Evolutionary conservation across 1,139 yeast genomes (phyloP).

Genomic region (Waltiozyma sp.): DNA sequence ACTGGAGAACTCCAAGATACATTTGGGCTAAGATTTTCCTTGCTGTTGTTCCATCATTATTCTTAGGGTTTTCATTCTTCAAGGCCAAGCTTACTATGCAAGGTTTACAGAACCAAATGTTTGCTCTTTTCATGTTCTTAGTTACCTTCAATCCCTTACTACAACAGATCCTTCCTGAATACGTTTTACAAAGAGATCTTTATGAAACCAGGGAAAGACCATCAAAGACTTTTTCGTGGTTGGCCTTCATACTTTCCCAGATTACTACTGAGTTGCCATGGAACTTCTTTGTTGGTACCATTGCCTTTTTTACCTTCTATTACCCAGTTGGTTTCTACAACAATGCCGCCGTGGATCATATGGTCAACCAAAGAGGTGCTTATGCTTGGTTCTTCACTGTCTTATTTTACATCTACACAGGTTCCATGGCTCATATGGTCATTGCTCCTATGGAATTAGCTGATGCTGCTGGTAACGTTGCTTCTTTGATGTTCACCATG

Average conservation of each 20-base stretch:
- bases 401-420: conserved; percentile 46
- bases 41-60: conserved; percentile 32
- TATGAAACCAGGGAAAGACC: conserved; percentile 92
- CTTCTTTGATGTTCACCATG: conserved; percentile 53
- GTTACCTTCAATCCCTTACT: conserved; percentile 50
- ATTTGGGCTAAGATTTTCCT: conserved; percentile 56
- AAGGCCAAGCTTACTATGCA: conserved; percentile 50
- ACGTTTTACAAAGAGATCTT: conserved; percentile 59
- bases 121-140: conserved; percentile 60
- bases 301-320: conserved; percentile 66
- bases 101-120: conserved; percentile 58
- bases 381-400: conserved; percentile 49
- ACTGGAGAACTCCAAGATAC: conserved; percentile 69
- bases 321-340: conserved; percentile 65
- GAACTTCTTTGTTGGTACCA: conserved; percentile 53
- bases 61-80: conserved; percentile 52
- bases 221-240: conserved; percentile 54
- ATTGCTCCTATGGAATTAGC: conserved; percentile 53
- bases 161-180: conserved; percentile 68
- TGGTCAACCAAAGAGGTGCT: conserved; percentile 50
- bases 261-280: conserved; percentile 65
- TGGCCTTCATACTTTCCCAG: conserved; percentile 50
- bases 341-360: conserved; percentile 32
- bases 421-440: conserved; percentile 55
- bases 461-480: conserved; percentile 68